A percentile compares a stretch with the other conserved stretches of the same genome.
Conservation (phyloP, 768 basidiomycete species). For the Trametes punicea region DNA sequence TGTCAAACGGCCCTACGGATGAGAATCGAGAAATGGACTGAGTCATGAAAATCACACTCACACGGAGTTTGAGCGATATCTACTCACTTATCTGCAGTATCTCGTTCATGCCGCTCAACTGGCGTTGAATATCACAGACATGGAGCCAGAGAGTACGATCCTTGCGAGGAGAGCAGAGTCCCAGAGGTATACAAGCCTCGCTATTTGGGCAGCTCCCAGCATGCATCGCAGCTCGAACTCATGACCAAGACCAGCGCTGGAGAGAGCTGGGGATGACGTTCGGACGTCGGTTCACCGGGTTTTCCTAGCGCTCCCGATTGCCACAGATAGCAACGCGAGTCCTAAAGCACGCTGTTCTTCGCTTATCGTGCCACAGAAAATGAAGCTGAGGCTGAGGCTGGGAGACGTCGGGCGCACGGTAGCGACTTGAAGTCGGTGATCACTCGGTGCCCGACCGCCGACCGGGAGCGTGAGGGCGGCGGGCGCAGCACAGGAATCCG, state of each 20-base stretch:
- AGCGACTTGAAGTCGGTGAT: background rate
- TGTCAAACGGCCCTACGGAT: background rate
- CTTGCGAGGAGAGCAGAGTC: no score
- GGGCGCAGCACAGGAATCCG: background rate
- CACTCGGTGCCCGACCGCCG: no score
- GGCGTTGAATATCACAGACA: no score
- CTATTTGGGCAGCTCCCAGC: background rate
- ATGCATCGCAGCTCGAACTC: background rate
- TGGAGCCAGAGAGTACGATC: no score
- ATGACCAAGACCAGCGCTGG: background rate
- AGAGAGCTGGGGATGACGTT: background rate
- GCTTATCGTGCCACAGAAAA: background rate
- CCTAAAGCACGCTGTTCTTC: background rate
- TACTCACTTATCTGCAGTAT: no score
- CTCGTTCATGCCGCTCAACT: no score
- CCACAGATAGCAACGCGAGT: background rate
- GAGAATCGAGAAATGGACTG: background rate
- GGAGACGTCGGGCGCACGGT: background rate
- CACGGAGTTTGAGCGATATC: no score
- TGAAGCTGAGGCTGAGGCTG: background rate
- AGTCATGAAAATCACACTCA: no score
- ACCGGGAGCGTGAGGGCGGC: background rate
- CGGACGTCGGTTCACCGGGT: slow-evolving; percentile 1
- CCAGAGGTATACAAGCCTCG: background rate
- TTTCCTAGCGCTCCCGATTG: background rate